A percentile compares a stretch with the other conserved stretches of the same genome.
phyloP scores from a whole-genome alignment of 352 stramenopile species.

The Thraustotheca clavata region DNA sequence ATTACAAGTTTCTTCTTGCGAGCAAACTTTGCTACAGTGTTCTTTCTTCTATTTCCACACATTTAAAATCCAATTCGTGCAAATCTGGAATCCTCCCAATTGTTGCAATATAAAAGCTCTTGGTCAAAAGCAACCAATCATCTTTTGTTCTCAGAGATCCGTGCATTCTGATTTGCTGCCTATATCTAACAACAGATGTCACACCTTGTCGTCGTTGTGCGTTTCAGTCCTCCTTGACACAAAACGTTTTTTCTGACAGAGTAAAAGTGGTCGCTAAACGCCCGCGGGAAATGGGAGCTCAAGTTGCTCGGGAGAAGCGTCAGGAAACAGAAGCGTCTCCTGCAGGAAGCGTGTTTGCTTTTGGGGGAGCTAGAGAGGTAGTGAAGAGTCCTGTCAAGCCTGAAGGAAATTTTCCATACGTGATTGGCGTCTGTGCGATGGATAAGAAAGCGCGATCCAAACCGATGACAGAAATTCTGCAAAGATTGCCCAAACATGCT shows the following conservation, averaged over 20 bases:
- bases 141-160: too few species aligned
- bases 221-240: background rate
- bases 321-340: constrained; percentile 8
- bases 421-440: constrained; percentile 96
- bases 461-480: constrained; percentile 95
- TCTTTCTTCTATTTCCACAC: too few species aligned
- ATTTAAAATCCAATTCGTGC: too few species aligned
- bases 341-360: constrained; percentile 6
- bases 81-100: too few species aligned
- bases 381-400: background rate
- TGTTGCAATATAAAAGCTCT: too few species aligned
- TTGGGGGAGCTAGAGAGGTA: background rate
- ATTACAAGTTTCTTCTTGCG: too few species aligned
- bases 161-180: too few species aligned
- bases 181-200: too few species aligned
- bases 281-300: constrained; percentile 2
- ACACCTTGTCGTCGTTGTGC: too few species aligned
- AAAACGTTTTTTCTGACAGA: background rate
- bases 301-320: constrained; percentile 16
- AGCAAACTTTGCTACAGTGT: too few species aligned
- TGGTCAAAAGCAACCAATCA: too few species aligned
- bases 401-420: background rate
- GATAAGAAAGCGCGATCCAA: constrained; percentile 95
- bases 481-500: constrained; percentile 68
- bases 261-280: too few species aligned